Conservation (phyloP, 768 basidiomycete species). For the Phaeotremella skinneri region DNA sequence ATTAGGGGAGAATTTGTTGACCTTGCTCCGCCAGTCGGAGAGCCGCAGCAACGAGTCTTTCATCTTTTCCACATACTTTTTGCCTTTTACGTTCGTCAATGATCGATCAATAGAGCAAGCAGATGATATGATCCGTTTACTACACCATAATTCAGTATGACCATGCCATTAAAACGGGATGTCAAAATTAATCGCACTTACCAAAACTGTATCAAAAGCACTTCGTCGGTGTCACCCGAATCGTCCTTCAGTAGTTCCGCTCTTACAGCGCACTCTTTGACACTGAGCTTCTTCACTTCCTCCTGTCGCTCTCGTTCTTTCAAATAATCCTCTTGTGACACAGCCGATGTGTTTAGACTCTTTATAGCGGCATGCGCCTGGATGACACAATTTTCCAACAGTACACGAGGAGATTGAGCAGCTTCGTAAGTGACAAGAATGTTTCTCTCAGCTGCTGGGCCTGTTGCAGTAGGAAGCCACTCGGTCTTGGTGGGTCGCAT, state of each 20-base stretch:
- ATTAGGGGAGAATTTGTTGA: slow-evolving; percentile 53
- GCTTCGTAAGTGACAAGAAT: slow-evolving; percentile 75
- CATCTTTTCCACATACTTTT: slow-evolving; percentile 75
- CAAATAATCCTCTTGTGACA: slow-evolving; percentile 52
- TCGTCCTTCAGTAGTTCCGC: slow-evolving; percentile 59
- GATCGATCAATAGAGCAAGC: slow-evolving; percentile 83
- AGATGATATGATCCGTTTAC: slow-evolving; percentile 74
- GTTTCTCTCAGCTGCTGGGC: background rate
- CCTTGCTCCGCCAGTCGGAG: slow-evolving; percentile 46
- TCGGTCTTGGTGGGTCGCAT: slow-evolving; percentile 55
- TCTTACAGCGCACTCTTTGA: slow-evolving; percentile 54
- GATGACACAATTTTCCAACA: slow-evolving; percentile 85
- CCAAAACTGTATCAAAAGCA: slow-evolving; percentile 76
- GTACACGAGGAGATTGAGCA: slow-evolving; percentile 81
- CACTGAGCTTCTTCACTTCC: slow-evolving; percentile 71
- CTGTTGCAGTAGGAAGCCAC: slow-evolving; percentile 7
- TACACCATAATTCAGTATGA: slow-evolving; percentile 18
- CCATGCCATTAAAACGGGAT: background rate
- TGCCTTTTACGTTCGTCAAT: slow-evolving; percentile 82
- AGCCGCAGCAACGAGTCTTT: slow-evolving; percentile 74
- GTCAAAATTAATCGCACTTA: no score
- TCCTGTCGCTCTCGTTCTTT: slow-evolving; percentile 79
- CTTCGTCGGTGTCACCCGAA: slow-evolving; percentile 71
- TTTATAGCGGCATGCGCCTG: slow-evolving; percentile 91
- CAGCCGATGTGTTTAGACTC: slow-evolving; percentile 68